Evolutionary conservation across 148 eudicot genomes (phyloP), one percentile per base, ranked within the genome.

Genomic region (Rhododendron ferrugineum): DNA sequence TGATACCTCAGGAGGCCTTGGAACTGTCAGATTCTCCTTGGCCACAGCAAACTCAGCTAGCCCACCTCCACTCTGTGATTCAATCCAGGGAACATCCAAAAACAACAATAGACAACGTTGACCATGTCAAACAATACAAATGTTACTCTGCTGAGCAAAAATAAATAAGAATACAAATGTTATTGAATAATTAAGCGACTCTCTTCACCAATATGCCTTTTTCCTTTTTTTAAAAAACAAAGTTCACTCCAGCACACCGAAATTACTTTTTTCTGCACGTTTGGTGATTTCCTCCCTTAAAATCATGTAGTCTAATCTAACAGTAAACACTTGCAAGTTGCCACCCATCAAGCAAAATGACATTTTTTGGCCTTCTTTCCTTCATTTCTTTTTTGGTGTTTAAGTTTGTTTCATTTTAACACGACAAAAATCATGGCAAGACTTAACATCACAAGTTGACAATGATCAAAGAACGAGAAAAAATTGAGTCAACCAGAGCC

Each of bases 1-100:
- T 60, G 98, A 90, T 74, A 95, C 94, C 93, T 94, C 94, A 36
- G 92, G 89, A 23, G 97, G 97, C 85, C 93, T 88, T 26, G 56
- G 36, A 52, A 90, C 95, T 0, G 92, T 88, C 82, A 87, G 54
- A 62, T 83, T 88, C 89, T 90, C 92, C 82, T 87, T 92, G n/a
- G 95, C 91, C 62, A 90, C 92, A 16, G 89, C 93, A 83, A 90
- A 94, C 82, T 94, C 95, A 11, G 98, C 97, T 40, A 95, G 74
- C 83, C 89, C 97, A 84, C 98, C 98, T 84, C 94, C 92, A 90
- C 0, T 79, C 98, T 94, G 91, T 37, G 54, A 66, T 47, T 37
- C 78, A 68, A 60, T 52, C 32, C 49, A 13, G 15, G 16, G 5
- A 84, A 20, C 42, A 78, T n/a, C 5, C 54, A 60, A 62, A 78